These are phyloP conservation scores for Apiospora arundinis DNA, from an alignment of 2,329 filamentous ascomycete genomes.

Conservation along the genomic window DNA sequence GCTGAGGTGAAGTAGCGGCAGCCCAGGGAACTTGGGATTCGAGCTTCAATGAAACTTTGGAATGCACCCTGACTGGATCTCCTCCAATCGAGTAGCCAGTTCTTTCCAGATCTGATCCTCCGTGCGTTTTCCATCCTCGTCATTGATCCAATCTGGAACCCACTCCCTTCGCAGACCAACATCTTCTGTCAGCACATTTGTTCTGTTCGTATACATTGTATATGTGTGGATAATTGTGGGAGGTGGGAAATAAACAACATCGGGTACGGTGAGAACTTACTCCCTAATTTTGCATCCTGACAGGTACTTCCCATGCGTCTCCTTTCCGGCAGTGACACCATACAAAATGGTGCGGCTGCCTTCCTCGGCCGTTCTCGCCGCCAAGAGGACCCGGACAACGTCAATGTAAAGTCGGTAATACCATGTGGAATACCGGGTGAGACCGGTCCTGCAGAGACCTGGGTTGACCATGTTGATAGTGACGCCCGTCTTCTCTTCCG, in stretches of 20 bases:
- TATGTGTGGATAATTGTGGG: fast-evolving
- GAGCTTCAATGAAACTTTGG: slow-evolving; percentile 2
- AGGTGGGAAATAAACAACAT: not conserved
- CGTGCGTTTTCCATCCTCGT: slow-evolving; percentile 22
- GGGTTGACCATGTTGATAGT: slow-evolving; percentile 24
- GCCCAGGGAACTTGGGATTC: no score
- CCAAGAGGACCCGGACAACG: not conserved
- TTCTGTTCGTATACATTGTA: not conserved
- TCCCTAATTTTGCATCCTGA: slow-evolving; percentile 30
- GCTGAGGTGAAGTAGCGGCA: not conserved
- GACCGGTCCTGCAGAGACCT: slow-evolving; percentile 27
- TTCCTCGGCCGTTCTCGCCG: slow-evolving; percentile 21
- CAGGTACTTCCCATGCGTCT: slow-evolving; percentile 25
- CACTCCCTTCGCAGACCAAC: slow-evolving; percentile 1
- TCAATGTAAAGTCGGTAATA: slow-evolving; percentile 1
- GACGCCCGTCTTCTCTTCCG: slow-evolving; percentile 25
- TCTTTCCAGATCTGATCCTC: slow-evolving; percentile 25
- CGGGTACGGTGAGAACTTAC: slow-evolving; percentile 7
- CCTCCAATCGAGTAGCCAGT: slow-evolving; percentile 22
- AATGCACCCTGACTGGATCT: slow-evolving; percentile 25
- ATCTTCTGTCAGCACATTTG: not conserved
- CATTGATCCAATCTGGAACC: slow-evolving; percentile 29
- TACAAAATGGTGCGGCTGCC: slow-evolving; percentile 26
- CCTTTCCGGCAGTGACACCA: slow-evolving; percentile 24
- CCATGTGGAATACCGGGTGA: slow-evolving; percentile 17